Conservation (phyloP, 2,329 filamentous ascomycete species). For the Anthostomella pinea region DNA sequence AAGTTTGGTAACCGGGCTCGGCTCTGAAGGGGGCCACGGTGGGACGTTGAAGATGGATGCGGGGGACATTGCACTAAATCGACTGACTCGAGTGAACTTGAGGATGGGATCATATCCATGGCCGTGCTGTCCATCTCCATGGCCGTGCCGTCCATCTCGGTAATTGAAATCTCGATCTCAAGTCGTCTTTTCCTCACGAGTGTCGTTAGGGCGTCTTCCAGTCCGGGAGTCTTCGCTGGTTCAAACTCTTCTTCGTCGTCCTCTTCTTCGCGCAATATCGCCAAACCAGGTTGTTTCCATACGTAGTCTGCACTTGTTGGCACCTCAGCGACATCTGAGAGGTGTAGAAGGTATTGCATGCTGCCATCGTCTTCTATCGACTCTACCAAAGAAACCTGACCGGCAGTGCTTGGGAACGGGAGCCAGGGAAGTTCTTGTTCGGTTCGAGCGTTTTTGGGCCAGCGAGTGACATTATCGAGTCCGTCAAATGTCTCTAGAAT, state of each 20-base stretch:
- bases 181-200: conserved; percentile 26
- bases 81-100: no score
- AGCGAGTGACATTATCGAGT: conserved; percentile 13
- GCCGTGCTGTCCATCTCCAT: no score
- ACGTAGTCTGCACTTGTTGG: conserved; percentile 26
- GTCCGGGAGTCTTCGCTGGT: background rate
- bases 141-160: no score
- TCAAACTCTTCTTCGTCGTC: conserved; percentile 23
- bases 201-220: conserved; percentile 13
- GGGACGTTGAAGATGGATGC: no score
- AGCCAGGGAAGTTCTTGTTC: conserved; percentile 27
- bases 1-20: conserved; percentile 9
- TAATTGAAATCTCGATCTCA: no score
- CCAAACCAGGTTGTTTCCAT: conserved; percentile 29
- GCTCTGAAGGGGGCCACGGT: no score
- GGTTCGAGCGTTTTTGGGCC: conserved; percentile 10
- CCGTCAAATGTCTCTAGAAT: conserved; percentile 8
- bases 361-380: conserved; percentile 14
- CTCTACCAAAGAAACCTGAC: conserved; percentile 19
- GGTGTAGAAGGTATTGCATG: conserved; percentile 4
- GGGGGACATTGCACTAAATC: no score
- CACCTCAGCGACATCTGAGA: conserved; percentile 7
- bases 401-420: conserved; percentile 22
- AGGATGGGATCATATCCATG: no score
- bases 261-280: conserved; percentile 26